phyloP scores from a whole-genome alignment of 306 rosid genomes.

The Prunus armeniaca region DNA sequence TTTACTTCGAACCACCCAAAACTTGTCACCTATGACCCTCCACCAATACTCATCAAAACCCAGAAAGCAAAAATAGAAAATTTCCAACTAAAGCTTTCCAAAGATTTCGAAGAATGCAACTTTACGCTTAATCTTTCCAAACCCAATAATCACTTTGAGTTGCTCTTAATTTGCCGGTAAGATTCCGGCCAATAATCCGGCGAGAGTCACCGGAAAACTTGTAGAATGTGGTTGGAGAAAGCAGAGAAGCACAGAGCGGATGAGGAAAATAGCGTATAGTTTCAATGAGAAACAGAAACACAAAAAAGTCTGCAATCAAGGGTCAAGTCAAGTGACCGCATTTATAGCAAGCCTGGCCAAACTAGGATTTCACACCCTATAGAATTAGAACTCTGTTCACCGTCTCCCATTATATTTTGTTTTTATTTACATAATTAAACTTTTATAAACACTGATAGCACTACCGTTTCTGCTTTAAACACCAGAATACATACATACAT shows the following conservation, averaged over 20 bases:
- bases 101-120: neutral
- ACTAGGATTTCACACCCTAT: neutral
- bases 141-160: neutral
- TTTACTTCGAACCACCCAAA: neutral
- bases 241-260: neutral
- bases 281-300: neutral
- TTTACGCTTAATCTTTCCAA: neutral
- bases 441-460: neutral
- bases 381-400: neutral
- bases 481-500: neutral
- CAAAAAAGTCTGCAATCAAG: neutral
- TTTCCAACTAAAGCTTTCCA: neutral
- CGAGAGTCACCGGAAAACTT: neutral
- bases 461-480: neutral
- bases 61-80: neutral
- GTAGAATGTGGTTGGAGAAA: neutral
- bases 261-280: neutral
- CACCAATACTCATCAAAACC: constrained; percentile 2
- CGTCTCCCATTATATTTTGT: neutral
- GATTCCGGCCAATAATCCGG: neutral
- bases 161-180: neutral
- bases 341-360: neutral
- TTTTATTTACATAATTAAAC: neutral
- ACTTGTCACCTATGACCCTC: neutral
- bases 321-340: neutral